phyloP scores from a whole-genome alignment of 495 filamentous ascomycete genomes.

The Amphirosellinia nigrospora region DNA sequence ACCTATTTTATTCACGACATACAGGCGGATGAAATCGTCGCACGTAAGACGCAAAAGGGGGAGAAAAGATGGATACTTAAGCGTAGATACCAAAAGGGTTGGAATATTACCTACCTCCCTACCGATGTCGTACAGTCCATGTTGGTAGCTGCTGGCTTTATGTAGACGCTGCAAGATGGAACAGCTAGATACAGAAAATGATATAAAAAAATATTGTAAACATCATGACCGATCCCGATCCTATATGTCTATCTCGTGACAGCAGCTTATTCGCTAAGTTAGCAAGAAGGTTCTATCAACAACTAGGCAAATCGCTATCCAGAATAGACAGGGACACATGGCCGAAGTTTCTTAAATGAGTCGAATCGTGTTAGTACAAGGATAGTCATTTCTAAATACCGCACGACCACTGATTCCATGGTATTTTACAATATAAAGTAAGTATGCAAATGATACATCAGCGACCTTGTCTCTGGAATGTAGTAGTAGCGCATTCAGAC shows the following conservation, averaged over 20 bases:
- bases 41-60: background rate
- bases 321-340: too few species aligned
- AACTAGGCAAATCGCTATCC: background rate
- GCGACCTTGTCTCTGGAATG: background rate
- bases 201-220: background rate
- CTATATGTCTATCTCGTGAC: background rate
- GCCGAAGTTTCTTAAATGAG: background rate
- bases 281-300: background rate
- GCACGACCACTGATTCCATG: conserved; percentile 3
- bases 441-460: conserved; percentile 16
- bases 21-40: background rate
- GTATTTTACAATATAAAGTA: conserved; percentile 28
- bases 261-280: background rate
- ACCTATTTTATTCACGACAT: conserved; percentile 1
- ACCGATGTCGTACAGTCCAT: too few species aligned
- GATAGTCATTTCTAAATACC: background rate
- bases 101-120: background rate
- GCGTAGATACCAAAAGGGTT: background rate
- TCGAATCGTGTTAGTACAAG: conserved; percentile 5
- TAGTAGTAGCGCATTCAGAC: background rate
- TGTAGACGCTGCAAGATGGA: background rate
- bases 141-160: background rate
- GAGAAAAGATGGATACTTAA: background rate
- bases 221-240: background rate
- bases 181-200: conserved; percentile 3